Evolutionary conservation across 169 alveolate species (phyloP), one percentile per base, ranked within the genome.

Genomic region (Plasmodium relictum): DNA sequence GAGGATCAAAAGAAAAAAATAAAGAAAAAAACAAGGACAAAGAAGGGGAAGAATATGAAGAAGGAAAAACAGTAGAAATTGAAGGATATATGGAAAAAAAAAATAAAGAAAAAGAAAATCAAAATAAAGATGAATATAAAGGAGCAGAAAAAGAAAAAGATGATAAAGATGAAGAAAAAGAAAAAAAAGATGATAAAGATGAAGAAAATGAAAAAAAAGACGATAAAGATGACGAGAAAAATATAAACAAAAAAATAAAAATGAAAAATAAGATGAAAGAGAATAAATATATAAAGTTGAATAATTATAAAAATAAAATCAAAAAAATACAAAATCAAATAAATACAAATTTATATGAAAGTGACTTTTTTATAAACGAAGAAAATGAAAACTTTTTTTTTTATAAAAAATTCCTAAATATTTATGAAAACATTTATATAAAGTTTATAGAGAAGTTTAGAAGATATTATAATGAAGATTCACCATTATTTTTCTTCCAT

Each of bases 171-270:
- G 41, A 76, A 6, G 69, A 87, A 14, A 89, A 86, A 3, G 74
- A 80, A 41, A 88, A 85, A 18, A 91, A 86, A 10, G 94, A 73
- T 20, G 74, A 92, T 18, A 69, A 92, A 20, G 71, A 88, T 39
- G 44, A 7, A 22, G 12, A 68, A 68, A 9, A 44, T 3, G 48
- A 5, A 14, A 12, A 24, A 6, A 50, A 70, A 44, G 3, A 70
- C 2, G 2, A 50, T 70, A 18, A 24, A 3, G 41, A 31, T 6
- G 76, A 69, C 42, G 9, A 45, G 4, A 41, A 18, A 6, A 26
- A 52, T 45, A 18, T 18, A 54, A 18, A 45, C 22, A 26, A 44
- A 12, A 4, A 45, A 20, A 24, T 48, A 14, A 20, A 12, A 68
- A 42, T 16, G 3, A 20, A 31, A 39, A 18, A 48, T 52, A 16